These are phyloP conservation scores for Bothriochloa decipiens DNA, from an alignment of 176 grass and related monocot species.

Conservation along the genomic window DNA sequence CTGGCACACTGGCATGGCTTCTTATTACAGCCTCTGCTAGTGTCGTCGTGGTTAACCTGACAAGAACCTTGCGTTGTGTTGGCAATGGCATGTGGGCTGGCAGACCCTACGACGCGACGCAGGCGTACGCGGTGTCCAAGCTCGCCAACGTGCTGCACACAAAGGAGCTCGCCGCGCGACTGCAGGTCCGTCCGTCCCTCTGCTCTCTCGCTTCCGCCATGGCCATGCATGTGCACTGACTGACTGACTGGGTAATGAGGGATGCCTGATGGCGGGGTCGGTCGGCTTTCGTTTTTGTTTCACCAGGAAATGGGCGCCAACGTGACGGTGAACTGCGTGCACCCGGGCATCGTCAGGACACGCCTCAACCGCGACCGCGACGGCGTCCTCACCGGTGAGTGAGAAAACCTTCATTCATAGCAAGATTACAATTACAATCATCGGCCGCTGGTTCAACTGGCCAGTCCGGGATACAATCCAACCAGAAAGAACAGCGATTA, in stretches of 20 bases:
- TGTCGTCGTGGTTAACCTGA: not conserved
- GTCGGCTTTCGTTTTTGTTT: too few species aligned
- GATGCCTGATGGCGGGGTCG: too few species aligned
- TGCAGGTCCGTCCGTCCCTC: conserved; percentile 43
- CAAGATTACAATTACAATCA: too few species aligned
- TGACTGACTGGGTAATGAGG: not conserved
- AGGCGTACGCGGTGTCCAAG: conserved; percentile 89
- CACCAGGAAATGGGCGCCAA: conserved; percentile 67
- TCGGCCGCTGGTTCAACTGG: too few species aligned
- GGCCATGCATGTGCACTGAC: not conserved
- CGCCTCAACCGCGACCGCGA: conserved; percentile 93
- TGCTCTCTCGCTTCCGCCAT: not conserved
- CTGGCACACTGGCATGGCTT: too few species aligned
- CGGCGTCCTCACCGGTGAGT: conserved; percentile 76
- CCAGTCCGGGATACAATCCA: too few species aligned
- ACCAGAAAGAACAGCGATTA: too few species aligned
- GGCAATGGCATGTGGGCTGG: not conserved
- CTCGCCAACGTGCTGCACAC: conserved; percentile 89
- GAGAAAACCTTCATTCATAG: too few species aligned
- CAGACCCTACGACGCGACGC: conserved; percentile 89
- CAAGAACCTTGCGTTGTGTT: not conserved
- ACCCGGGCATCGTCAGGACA: conserved; percentile 92
- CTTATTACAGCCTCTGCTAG: too few species aligned
- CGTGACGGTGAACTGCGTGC: conserved; percentile 91
- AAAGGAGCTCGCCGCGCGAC: conserved; percentile 61